Evolutionary conservation across 495 filamentous ascomycete genomes (phyloP).

Genomic region (Annulohypoxylon moriforme): DNA sequence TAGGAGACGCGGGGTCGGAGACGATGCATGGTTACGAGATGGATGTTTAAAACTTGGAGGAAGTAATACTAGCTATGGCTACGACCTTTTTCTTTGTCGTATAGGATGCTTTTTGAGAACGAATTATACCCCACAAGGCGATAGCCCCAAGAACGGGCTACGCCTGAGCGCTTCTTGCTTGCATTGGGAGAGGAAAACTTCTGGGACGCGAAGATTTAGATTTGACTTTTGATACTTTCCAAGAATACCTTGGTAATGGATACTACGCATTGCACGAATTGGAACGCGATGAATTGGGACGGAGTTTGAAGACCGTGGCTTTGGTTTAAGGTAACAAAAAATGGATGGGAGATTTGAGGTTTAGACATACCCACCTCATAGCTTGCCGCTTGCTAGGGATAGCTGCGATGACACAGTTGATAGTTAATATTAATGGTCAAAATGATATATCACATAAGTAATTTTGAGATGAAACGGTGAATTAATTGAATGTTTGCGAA

Average conservation of each 20-base stretch:
- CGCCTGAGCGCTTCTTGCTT: conserved; percentile 21
- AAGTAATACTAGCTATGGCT: conserved; percentile 1
- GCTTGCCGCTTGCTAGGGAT: neutral
- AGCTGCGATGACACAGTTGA: neutral
- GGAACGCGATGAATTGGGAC: neutral
- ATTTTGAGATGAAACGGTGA: neutral
- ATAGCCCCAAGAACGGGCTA: neutral
- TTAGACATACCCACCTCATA: neutral
- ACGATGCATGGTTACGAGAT: neutral
- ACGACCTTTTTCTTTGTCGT: neutral
- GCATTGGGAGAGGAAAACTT: conserved; percentile 23
- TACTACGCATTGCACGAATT: neutral
- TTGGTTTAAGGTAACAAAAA: neutral
- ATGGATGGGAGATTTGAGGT: neutral
- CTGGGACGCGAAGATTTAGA: conserved; percentile 1
- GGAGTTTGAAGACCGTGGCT: neutral
- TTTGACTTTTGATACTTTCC: conserved; percentile 1
- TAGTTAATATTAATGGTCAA: neutral
- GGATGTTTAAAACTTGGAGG: conserved; percentile 9
- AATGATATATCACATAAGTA: neutral
- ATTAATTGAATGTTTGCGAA: neutral
- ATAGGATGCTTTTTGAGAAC: conserved; percentile 9
- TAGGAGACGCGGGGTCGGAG: conserved; percentile 24
- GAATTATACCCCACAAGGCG: conserved; percentile 40
- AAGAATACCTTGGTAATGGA: neutral